Conservation (phyloP, 2,329 filamentous ascomycete genomes). For the Colletotrichum tanaceti region DNA sequence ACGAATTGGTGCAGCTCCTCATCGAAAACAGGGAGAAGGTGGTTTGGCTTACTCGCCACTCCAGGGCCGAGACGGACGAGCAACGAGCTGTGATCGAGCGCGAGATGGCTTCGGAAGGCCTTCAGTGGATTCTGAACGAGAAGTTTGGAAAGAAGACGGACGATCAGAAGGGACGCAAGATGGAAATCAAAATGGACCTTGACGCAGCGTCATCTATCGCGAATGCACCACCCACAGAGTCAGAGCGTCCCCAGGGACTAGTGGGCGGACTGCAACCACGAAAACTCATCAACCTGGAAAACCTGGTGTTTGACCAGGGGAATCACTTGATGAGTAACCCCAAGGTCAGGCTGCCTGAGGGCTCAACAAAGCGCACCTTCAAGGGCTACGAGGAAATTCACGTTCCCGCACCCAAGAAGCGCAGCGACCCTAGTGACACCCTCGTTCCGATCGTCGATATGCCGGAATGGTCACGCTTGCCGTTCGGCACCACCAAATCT, state of each 20-base stretch:
- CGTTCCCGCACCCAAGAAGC: slow-evolving; percentile 91
- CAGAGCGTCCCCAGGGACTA: slow-evolving; percentile 73
- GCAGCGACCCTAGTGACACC: slow-evolving; percentile 81
- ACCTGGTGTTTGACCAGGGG: slow-evolving; percentile 95
- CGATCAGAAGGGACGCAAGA: slow-evolving; percentile 71
- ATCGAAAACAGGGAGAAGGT: slow-evolving; percentile 94
- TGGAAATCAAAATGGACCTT: slow-evolving; percentile 96
- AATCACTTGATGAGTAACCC: slow-evolving; percentile 99
- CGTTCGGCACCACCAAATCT: slow-evolving; percentile 86
- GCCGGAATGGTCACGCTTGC: slow-evolving; percentile 89
- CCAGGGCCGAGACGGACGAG: slow-evolving; percentile 82
- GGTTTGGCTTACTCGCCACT: slow-evolving; percentile 92
- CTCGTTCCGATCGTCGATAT: slow-evolving; percentile 87
- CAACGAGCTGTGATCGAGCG: slow-evolving; percentile 82
- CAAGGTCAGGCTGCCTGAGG: slow-evolving; percentile 91
- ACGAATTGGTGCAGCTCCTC: slow-evolving; percentile 89
- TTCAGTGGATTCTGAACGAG: slow-evolving; percentile 89
- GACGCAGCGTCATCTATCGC: slow-evolving; percentile 75
- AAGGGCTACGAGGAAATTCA: slow-evolving; percentile 99
- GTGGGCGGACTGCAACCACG: slow-evolving; percentile 87
- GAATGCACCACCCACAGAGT: slow-evolving; percentile 56
- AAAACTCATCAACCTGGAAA: slow-evolving; percentile 92
- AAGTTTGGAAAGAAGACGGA: slow-evolving; percentile 77
- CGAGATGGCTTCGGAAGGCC: slow-evolving; percentile 90
- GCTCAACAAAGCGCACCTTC: slow-evolving; percentile 93